phyloP scores from a whole-genome alignment of 2,329 filamentous ascomycete genomes.

The Camillea tinctor region DNA sequence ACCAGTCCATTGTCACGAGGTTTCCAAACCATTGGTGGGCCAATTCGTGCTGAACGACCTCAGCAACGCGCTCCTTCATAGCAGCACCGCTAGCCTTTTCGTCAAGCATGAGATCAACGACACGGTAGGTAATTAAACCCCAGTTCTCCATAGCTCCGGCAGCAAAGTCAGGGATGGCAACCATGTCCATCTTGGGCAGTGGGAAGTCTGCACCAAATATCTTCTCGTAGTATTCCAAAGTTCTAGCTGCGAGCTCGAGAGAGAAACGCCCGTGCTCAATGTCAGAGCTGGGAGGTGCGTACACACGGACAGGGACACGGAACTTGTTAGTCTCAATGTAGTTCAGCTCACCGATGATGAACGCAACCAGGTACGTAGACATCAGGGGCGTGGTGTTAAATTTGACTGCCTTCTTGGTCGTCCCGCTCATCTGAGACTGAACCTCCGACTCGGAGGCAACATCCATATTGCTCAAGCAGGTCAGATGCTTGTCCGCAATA shows the following conservation, averaged over 20 bases:
- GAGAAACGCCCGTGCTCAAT: slow-evolving; percentile 92
- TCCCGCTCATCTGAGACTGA: slow-evolving; percentile 58
- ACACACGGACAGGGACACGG: slow-evolving; percentile 90
- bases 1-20: slow-evolving; percentile 97
- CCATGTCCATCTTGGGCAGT: slow-evolving; percentile 93
- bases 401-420: slow-evolving; percentile 78
- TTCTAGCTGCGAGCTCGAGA: slow-evolving; percentile 82
- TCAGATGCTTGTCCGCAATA: slow-evolving; percentile 84
- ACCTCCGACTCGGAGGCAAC: slow-evolving; percentile 77
- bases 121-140: slow-evolving; percentile 92
- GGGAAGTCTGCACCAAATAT: slow-evolving; percentile 86
- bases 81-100: slow-evolving; percentile 88
- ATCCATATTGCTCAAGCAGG: slow-evolving; percentile 97
- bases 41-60: slow-evolving; percentile 94
- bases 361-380: slow-evolving; percentile 94
- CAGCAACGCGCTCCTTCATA: slow-evolving; percentile 88
- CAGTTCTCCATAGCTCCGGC: slow-evolving; percentile 98
- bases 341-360: slow-evolving; percentile 91
- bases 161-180: slow-evolving; percentile 93
- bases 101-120: slow-evolving; percentile 86
- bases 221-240: slow-evolving; percentile 92
- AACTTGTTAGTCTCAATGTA: slow-evolving; percentile 91
- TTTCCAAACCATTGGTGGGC: slow-evolving; percentile 99
- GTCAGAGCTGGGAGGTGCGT: slow-evolving; percentile 83
- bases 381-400: slow-evolving; percentile 92